Base-by-base conservation (phyloP, 768 basidiomycete species). In the Strobilomyces dryophilus region DNA sequence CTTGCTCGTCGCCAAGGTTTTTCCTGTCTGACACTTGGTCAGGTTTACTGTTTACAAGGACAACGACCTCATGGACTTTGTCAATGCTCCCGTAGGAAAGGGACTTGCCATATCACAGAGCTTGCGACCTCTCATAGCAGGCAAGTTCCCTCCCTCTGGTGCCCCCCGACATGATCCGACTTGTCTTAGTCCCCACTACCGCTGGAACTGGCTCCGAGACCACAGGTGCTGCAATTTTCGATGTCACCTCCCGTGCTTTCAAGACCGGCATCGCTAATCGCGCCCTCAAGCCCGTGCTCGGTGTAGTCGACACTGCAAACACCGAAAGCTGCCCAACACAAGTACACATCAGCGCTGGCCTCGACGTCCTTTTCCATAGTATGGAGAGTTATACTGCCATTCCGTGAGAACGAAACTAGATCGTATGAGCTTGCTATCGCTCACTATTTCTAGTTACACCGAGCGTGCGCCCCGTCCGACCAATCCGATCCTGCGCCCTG, bases 211-310 rank as follows among this genome's bases (percentile, higher is more conserved):
- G 93, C 17, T 92, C 90, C 1, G 92, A 98, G 69, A 98, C 95
- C 3, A 98, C 95, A 0, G 95, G 95, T 10, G 87, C 95, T 0
- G 92, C 95, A 11, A 95, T 98, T 60, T 79, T 97, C 50, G 91
- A 95, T 63, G 92, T 97, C 41, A 91, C 95, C 0, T 93, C 92
- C 0, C 83, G 80, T 61, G 82, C 86, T 6, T 97, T 98, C 81
- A 98, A 98, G 77, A 98, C 95, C 14, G 95, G 95, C 41, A 98
- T 98, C 60, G 88, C 95, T 0, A 93, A 80, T 64, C 83, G 95
- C 35, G 92, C 94, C 4, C 73, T 98, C 72, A 92, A 95, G 57
- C 95, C 95, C 0, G 79, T 85, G 2, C 77, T 98, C 21, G 95
- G 92, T 29, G 82, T 93, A 58, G 84, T 85, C 29, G 95, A 98